Percentiles rank a stretch among this genome's conserved stretches.
Evolutionary conservation across 805 yeast species (phyloP).

Genomic region (Yamadazyma nakazawae): DNA sequence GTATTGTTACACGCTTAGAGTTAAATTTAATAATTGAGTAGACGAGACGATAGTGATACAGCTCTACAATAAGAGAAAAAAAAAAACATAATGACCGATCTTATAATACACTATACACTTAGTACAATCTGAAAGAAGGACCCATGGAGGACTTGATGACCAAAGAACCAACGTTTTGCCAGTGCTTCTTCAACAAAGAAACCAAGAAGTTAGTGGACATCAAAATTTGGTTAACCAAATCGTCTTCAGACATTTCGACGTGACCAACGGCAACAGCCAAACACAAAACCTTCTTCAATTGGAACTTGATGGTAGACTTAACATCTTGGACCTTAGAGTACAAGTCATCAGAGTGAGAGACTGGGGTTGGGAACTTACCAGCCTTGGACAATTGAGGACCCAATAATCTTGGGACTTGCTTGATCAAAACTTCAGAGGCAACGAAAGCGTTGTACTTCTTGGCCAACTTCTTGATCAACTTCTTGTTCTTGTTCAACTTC

Average conservation of each 20-base stretch:
- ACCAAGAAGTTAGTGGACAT: constrained; percentile 99
- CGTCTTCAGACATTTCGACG: constrained; percentile 99
- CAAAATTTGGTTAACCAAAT: constrained; percentile 95
- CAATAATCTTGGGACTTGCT: constrained; percentile 99
- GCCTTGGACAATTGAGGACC: constrained; percentile 99
- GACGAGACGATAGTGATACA: background rate
- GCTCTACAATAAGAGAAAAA: too few relatives aligned
- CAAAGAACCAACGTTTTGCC: constrained; percentile 99
- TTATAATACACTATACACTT: constrained; percentile 29
- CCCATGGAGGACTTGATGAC: constrained; percentile 99
- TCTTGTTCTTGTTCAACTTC: constrained; percentile 99
- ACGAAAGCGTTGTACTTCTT: constrained; percentile 99
- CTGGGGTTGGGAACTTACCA: constrained; percentile 99
- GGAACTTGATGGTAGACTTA: constrained; percentile 99
- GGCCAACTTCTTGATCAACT: constrained; percentile 98
- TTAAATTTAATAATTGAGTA: background rate
- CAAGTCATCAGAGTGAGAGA: constrained; percentile 98
- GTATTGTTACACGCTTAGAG: too few relatives aligned
- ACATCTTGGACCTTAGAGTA: constrained; percentile 95
- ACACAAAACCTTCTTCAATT: constrained; percentile 99
- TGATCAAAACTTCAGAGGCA: constrained; percentile 98
- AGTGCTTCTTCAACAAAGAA: constrained; percentile 99
- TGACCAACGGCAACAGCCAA: constrained; percentile 99
- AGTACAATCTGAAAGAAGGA: constrained; percentile 99
- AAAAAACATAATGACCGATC: background rate